These are phyloP conservation scores for Eremochloa ophiuroides DNA, from an alignment of 176 grass and related monocot genomes.

Conservation along the genomic window DNA sequence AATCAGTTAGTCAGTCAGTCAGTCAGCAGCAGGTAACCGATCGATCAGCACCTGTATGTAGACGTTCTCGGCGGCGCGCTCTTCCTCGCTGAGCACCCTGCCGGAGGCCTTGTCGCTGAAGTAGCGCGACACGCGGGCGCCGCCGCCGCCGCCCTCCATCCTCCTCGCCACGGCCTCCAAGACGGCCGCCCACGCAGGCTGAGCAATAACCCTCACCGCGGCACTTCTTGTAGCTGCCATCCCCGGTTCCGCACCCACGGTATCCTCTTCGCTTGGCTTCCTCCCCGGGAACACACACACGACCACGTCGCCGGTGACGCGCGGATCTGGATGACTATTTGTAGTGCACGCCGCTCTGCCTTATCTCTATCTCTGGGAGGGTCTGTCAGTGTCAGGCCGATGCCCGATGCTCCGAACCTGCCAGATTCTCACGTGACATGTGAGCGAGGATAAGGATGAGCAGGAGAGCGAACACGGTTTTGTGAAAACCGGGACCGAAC, in stretches of 20 bases:
- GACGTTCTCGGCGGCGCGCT: slow-evolving; percentile 74
- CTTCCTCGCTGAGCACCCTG: slow-evolving; percentile 80
- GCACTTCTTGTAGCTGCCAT: slow-evolving; percentile 59
- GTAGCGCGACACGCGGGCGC: slow-evolving; percentile 40
- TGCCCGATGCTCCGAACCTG: neutral
- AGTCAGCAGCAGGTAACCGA: too few species aligned
- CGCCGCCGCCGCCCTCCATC: slow-evolving; percentile 33
- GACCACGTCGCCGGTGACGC: neutral
- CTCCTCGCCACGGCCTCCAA: slow-evolving; percentile 9
- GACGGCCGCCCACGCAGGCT: neutral
- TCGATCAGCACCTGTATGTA: slow-evolving; percentile 94
- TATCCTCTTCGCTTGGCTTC: neutral
- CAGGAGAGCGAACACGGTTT: slow-evolving; percentile 12
- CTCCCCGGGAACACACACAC: slow-evolving; percentile 2
- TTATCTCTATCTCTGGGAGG: neutral
- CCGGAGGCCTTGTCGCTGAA: slow-evolving; percentile 60
- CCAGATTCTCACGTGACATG: neutral
- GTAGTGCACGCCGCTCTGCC: neutral
- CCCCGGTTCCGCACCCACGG: neutral
- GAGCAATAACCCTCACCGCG: neutral
- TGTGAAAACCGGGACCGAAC: neutral
- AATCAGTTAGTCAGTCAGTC: neutral
- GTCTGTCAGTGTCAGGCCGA: neutral
- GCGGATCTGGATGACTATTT: neutral
- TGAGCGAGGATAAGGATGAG: neutral